phyloP scores from a whole-genome alignment of 2,329 filamentous ascomycete species.

The Paramyrothecium sp. region DNA sequence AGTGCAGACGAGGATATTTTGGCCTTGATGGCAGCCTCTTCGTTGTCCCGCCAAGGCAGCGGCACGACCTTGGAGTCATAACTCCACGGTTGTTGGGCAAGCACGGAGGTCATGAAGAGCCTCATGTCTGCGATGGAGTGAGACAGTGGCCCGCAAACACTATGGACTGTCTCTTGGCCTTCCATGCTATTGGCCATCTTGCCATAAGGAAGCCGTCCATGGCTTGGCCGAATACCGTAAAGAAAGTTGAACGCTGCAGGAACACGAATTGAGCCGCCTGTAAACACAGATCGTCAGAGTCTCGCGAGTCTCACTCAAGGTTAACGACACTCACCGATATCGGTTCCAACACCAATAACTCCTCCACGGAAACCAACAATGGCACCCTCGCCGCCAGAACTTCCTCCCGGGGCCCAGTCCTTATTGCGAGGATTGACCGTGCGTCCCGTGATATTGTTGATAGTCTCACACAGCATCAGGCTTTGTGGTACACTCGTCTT shows the following conservation, averaged over 20 bases:
- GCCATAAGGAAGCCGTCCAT: slow-evolving; percentile 24
- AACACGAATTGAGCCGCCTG: slow-evolving; percentile 27
- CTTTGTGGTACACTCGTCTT: slow-evolving; percentile 52
- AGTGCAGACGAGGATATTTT: slow-evolving; percentile 19
- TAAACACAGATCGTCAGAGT: neutral
- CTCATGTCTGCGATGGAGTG: slow-evolving; percentile 18
- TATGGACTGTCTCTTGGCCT: slow-evolving; percentile 29
- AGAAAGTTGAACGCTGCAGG: slow-evolving; percentile 28
- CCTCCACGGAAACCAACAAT: slow-evolving; percentile 30
- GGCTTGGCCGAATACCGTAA: slow-evolving; percentile 24
- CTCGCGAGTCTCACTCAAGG: no score
- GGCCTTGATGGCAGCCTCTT: slow-evolving; percentile 19
- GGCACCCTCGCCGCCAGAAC: slow-evolving; percentile 35
- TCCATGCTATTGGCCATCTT: slow-evolving; percentile 31
- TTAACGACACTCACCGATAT: slow-evolving; percentile 26
- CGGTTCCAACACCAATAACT: slow-evolving; percentile 32
- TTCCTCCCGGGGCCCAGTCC: slow-evolving; percentile 29
- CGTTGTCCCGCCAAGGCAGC: slow-evolving; percentile 31
- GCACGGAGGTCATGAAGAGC: slow-evolving; percentile 23
- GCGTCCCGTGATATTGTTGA: slow-evolving; percentile 27
- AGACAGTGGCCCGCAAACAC: slow-evolving; percentile 30
- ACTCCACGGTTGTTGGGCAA: slow-evolving; percentile 31
- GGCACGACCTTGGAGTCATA: slow-evolving; percentile 31
- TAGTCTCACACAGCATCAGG: slow-evolving; percentile 59
- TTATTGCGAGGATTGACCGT: slow-evolving; percentile 33